Evolutionary conservation across 2,329 filamentous ascomycete species (phyloP), one percentile per base, ranked within the genome.

Genomic region (Botryotinia narcissicola): DNA sequence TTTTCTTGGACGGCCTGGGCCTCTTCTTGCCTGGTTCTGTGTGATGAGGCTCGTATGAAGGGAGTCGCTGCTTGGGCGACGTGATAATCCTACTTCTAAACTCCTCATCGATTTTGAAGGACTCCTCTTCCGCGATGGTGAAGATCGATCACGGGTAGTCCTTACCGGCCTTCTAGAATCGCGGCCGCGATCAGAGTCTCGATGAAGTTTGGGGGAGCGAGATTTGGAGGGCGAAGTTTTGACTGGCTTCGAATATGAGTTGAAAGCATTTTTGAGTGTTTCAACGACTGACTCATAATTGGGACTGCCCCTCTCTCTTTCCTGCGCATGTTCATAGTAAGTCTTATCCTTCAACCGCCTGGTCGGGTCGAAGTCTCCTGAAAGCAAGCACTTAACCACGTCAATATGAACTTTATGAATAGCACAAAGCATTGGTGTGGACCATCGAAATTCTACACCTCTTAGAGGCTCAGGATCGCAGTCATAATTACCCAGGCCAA

Each of bases 371-470:
- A 98, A 98, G 66, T 88, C 88, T 78, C 96, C 93, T 74, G 91
- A 90, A 10, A 97, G 85, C 12, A 98, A 86, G 18, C 97, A 84
- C 73, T 92, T 89, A 62, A 99, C 90, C 73, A 98, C 93, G 77
- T 93, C 92, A 68, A 96, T 87, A 78, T 97, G 96, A 76, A 91
- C 89, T 77, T 95, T 92, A 25, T 96, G 95, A 76, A 99, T 98
- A 1, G 96, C 95, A 74, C 95, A 94, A 54, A 98, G 88, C 86
- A 99, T 97, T 1, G 96, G 96, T 1, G 95, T 98, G 70, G 95
- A 92, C 79, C 93, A 91, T 73, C 96, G 94, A 60, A 87, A 83
- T 42, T 86, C 85, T 74, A 84, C 84, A 25, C 81, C 82, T 14
- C 85, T 79, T 64, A 94, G 82, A 20, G 93, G 89, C 10, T 87